Conservation (phyloP, 768 basidiomycete species). For the Lentinula boryana region DNA sequence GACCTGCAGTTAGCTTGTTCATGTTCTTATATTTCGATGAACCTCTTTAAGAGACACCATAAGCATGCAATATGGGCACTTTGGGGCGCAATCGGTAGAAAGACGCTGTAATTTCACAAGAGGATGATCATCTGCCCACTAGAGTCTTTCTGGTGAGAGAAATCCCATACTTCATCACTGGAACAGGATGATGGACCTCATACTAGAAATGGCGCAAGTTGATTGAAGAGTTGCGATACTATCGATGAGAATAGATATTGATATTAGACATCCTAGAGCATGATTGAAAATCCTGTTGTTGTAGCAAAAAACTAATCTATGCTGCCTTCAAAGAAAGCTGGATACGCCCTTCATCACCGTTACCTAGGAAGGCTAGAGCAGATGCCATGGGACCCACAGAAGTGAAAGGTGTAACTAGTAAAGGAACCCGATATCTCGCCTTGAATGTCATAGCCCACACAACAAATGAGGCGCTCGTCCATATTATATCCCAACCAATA, state of each 20-base stretch:
- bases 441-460: conserved; percentile 21
- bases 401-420: not conserved
- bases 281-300: too few species aligned
- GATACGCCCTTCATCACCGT: not conserved
- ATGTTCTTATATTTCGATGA: not conserved
- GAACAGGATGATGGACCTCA: not conserved
- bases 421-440: not conserved
- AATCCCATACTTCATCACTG: not conserved
- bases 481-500: conserved; percentile 61
- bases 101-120: not conserved
- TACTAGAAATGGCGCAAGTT: not conserved
- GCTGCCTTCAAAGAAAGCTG: too few species aligned
- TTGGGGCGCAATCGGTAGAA: not conserved
- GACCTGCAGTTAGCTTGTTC: not conserved
- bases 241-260: not conserved
- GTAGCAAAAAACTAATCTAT: not conserved
- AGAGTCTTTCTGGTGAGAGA: not conserved
- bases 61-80: conserved; percentile 6
- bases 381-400: not conserved
- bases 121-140: not conserved
- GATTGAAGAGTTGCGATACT: not conserved
- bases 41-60: not conserved
- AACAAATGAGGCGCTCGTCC: conserved; percentile 40
- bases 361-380: not conserved
- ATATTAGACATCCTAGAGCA: too few species aligned